Percentiles rank a stretch among this genome's conserved stretches.
phyloP scores from a whole-genome alignment of 345 rosid species.

The Hypericum androsaemum region DNA sequence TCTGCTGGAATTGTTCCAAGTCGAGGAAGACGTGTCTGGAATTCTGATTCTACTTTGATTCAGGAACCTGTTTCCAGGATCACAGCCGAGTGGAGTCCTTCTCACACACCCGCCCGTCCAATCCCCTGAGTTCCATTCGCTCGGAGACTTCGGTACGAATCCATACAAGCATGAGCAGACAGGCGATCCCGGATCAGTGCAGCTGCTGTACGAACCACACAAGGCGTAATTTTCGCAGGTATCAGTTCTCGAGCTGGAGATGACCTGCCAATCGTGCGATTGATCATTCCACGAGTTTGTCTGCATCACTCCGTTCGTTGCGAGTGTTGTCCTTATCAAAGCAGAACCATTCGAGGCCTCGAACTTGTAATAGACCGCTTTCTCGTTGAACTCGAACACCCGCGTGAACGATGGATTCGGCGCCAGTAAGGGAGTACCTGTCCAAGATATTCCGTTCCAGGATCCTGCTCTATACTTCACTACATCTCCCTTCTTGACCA shows the following conservation, averaged over 20 bases:
- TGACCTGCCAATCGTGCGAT: background rate
- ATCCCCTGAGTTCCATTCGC: background rate
- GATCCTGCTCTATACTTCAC: background rate
- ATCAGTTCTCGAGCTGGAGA: background rate
- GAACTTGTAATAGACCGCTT: background rate
- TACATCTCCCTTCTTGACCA: background rate
- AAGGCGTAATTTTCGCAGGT: constrained; percentile 6
- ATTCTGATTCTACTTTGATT: background rate
- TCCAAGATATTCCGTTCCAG: constrained; percentile 1
- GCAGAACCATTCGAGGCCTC: background rate
- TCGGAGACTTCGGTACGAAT: constrained; percentile 4
- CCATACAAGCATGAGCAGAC: constrained; percentile 9
- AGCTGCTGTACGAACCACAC: constrained; percentile 9
- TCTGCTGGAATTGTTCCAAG: too few relatives aligned
- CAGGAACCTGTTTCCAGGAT: background rate
- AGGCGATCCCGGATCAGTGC: constrained; percentile 1
- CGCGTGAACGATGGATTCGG: background rate
- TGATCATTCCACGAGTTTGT: constrained; percentile 1
- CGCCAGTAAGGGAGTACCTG: background rate
- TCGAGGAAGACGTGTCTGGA: background rate
- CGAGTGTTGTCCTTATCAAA: background rate
- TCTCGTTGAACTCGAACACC: background rate
- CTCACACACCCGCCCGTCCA: constrained; percentile 11
- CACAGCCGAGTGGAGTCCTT: background rate
- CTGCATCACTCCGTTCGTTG: background rate